Evolutionary conservation across 169 alveolate species (phyloP).

Genomic region (Plasmodium gonderi): DNA sequence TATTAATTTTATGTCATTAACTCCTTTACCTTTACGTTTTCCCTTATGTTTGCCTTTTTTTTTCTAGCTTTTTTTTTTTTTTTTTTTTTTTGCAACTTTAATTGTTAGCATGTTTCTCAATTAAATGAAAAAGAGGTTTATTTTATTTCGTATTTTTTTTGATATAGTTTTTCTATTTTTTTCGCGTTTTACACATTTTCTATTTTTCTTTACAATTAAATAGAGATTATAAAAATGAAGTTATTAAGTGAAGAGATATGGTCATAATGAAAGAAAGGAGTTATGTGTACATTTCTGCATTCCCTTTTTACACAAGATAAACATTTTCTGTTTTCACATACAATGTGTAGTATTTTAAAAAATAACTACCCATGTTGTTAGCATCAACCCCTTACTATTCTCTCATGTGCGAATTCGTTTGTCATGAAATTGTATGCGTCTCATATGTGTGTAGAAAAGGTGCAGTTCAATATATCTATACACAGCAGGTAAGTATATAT

Average conservation of each 20-base stretch:
- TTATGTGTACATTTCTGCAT: neutral
- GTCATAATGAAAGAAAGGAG: neutral
- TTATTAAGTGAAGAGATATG: neutral
- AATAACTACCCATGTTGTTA: too few relatives aligned
- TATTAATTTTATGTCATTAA: neutral
- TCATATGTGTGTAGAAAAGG: too few relatives aligned
- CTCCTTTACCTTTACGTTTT: neutral
- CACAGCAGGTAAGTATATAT: too few relatives aligned
- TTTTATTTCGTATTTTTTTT: neutral
- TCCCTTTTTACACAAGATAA: neutral
- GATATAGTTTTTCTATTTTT: neutral
- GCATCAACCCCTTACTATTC: too few relatives aligned
- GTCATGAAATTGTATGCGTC: too few relatives aligned
- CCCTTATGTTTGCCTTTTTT: neutral
- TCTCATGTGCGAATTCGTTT: too few relatives aligned
- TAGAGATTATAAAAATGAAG: neutral
- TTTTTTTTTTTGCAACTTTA: neutral
- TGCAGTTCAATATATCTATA: too few relatives aligned
- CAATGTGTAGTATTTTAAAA: neutral
- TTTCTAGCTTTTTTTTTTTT: neutral
- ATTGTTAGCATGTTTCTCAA: neutral
- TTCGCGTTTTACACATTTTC: neutral
- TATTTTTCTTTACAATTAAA: neutral
- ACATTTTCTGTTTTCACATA: neutral
- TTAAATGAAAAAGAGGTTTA: too few relatives aligned